Evolutionary conservation across 768 basidiomycete species (phyloP).

Genomic region (Lanmaoa rubissima): DNA sequence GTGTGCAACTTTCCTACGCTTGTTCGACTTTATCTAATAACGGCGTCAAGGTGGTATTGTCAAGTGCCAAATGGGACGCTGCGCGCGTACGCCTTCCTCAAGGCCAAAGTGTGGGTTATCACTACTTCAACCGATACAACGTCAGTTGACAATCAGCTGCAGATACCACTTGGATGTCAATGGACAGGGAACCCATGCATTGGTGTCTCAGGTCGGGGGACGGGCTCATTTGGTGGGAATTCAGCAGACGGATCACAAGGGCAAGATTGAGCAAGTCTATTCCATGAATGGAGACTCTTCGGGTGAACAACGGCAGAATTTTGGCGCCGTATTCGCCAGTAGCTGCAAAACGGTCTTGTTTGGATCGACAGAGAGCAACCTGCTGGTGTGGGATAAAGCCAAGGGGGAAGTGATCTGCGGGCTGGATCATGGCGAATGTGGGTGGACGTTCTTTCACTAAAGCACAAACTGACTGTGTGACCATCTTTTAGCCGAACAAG

Average conservation of each 20-base stretch:
- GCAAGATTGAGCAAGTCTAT: slow-evolving; percentile 53
- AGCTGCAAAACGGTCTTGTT: slow-evolving; percentile 54
- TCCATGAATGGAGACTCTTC: slow-evolving; percentile 36
- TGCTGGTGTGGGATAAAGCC: slow-evolving; percentile 61
- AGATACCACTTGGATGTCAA: slow-evolving; percentile 58
- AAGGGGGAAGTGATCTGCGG: slow-evolving; percentile 55
- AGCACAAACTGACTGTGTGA: slow-evolving; percentile 6
- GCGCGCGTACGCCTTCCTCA: slow-evolving; percentile 57
- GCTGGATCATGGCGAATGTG: slow-evolving; percentile 60
- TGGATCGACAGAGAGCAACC: slow-evolving; percentile 51
- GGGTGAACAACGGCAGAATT: slow-evolving; percentile 33
- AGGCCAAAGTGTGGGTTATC: slow-evolving; percentile 52
- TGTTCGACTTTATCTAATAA: slow-evolving; percentile 9
- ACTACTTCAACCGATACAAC: not conserved
- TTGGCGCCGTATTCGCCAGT: slow-evolving; percentile 55
- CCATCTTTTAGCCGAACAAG: slow-evolving; percentile 27
- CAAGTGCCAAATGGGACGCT: slow-evolving; percentile 66
- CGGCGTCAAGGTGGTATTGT: slow-evolving; percentile 56
- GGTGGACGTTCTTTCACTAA: slow-evolving; percentile 13
- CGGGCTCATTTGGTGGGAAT: slow-evolving; percentile 52
- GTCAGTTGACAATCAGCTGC: slow-evolving; percentile 11
- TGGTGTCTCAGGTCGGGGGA: slow-evolving; percentile 53
- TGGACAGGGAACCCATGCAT: slow-evolving; percentile 45
- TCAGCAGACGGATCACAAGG: slow-evolving; percentile 47
- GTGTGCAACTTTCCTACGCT: slow-evolving; percentile 36